Evolutionary conservation across 208 protist genomes (phyloP).

Genomic region (Porcisia hertigi): DNA sequence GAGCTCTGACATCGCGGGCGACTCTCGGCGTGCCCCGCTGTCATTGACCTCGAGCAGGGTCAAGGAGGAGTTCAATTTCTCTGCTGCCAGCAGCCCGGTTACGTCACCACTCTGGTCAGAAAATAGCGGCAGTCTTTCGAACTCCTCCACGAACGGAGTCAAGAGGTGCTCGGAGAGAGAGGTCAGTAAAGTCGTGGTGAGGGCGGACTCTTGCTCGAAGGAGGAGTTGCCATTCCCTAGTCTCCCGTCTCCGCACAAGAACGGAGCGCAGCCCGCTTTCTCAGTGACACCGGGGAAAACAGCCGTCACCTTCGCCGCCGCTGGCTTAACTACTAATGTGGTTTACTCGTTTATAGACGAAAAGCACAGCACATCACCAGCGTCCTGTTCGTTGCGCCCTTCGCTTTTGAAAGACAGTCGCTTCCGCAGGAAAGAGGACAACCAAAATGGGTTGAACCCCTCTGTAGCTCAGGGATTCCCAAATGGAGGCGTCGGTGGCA

Average conservation of each 20-base stretch:
- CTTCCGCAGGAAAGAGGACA: conserved; percentile 18
- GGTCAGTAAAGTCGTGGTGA: not conserved
- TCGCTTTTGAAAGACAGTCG: conserved; percentile 38
- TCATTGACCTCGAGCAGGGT: not conserved
- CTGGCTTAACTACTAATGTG: too few relatives aligned
- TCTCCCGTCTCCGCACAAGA: not conserved
- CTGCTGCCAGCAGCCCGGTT: not conserved
- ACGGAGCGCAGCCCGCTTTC: not conserved
- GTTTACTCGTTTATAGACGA: not conserved
- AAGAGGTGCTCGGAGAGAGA: not conserved
- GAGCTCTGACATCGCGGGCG: not conserved
- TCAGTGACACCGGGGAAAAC: not conserved
- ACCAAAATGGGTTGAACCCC: not conserved
- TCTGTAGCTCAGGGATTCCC: not conserved
- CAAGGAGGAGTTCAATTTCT: conserved; percentile 6
- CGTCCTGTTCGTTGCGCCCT: conserved; percentile 13
- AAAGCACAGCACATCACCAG: not conserved
- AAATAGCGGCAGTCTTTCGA: too few relatives aligned
- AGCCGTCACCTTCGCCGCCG: not conserved
- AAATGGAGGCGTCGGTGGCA: not conserved
- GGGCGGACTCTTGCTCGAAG: not conserved
- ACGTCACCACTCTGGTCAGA: not conserved
- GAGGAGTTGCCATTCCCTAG: not conserved
- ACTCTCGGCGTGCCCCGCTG: not conserved
- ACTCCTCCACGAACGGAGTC: not conserved